Base-by-base conservation (phyloP, 768 basidiomycete genomes). In the Russula emetica region DNA sequence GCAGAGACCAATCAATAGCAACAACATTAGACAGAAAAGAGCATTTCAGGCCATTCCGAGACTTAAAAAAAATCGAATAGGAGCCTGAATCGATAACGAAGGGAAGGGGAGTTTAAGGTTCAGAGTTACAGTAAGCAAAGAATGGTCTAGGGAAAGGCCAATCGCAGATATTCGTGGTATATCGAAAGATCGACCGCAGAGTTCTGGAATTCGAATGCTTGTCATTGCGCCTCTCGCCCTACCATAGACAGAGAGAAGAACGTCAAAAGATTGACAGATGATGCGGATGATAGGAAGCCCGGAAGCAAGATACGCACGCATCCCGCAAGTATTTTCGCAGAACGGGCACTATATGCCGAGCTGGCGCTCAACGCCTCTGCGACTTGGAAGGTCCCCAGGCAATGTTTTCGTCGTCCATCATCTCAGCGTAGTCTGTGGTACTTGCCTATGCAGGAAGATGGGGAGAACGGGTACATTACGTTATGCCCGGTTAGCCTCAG, bases 351-450 rank as follows among this genome's bases (percentile, higher is more conserved):
- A 53, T 36, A 5, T 4, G 18, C 64, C 61, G 59, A 58, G 62
- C 13, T 13, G 32, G 32, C 18, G 22, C 18, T 45, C 64, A 66
- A 22, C 52, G 58, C 55, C 59, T 50, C 47, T 58, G 62, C 51
- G 59, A 51, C 22, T 20, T 11, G 30, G 71, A 68, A 20, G 68
- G 70, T 28, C 71, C 73, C 74, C 74, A 74, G 4, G 74, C 68
- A 61, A 68, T 54, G 55, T 74, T 73, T 18, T 74, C 74, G 38
- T 73, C 73, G 16, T 75, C 74, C 20, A 75, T 64, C 69, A 71
- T 72, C 57, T 18, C 52, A 18, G 49, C 49, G 49, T 26, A 26
- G 26, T 50, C 10, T 50, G 47, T 47, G 22, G 30, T 30, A 24
- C 13, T 16, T 22, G 60, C 11, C 64, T 62, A 20, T 2, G 22